Evolutionary conservation across 2,329 filamentous ascomycete genomes (phyloP).

Genomic region (Fusarium euwallaceae): DNA sequence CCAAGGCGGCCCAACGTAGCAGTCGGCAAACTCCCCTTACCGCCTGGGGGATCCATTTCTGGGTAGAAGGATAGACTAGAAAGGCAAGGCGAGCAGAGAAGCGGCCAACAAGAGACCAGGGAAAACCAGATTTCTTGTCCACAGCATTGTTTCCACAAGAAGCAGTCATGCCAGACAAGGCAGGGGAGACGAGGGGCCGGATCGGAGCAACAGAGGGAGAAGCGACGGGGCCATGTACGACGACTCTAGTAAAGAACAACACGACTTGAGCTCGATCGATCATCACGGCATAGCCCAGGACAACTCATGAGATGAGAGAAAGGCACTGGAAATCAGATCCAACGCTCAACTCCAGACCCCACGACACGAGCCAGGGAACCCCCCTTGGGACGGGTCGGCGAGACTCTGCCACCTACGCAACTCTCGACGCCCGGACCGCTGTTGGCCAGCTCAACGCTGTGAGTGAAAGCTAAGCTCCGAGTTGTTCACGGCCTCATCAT

Average conservation of each 20-base stretch:
- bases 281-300: conserved; percentile 25
- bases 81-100: conserved; percentile 21
- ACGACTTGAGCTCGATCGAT: conserved; percentile 24
- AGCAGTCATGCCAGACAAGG: conserved; percentile 25
- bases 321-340: conserved; percentile 19
- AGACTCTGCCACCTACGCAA: conserved; percentile 19
- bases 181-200: conserved; percentile 9
- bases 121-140: conserved; percentile 23
- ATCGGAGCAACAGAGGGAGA: conserved; percentile 18
- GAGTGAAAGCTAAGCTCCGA: neutral
- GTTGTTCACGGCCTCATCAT: conserved; percentile 2
- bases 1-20: conserved; percentile 13
- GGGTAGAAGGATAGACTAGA: conserved; percentile 9
- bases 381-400: conserved; percentile 18
- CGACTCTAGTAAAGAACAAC: conserved; percentile 25
- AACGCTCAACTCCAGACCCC: conserved; percentile 15
- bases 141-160: conserved; percentile 23
- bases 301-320: conserved; percentile 25
- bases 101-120: conserved; percentile 12
- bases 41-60: conserved; percentile 22
- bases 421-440: conserved; percentile 3
- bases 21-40: conserved; percentile 28
- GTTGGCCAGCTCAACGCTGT: conserved; percentile 23
- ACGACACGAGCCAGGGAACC: conserved; percentile 26
- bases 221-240: conserved; percentile 6